A percentile compares a stretch with the other conserved stretches of the same genome.
Evolutionary conservation across 2,329 filamentous ascomycete genomes (phyloP).

Genomic region (Trichoderma endophyticum): DNA sequence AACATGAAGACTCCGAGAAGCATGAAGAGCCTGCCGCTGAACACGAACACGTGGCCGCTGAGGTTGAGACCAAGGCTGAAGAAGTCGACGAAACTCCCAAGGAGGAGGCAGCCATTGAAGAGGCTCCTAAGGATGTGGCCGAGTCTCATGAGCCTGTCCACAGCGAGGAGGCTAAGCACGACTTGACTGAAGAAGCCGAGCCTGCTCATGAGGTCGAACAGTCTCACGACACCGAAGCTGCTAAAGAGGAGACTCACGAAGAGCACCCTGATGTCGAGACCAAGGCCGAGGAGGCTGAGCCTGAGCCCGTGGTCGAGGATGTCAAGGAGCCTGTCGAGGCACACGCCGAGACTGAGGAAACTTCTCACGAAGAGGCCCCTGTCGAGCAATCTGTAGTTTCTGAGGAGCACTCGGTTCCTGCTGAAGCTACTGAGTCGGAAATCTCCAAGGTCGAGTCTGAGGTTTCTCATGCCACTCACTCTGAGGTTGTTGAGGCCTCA

Average conservation of each 20-base stretch:
- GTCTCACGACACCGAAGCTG: background rate
- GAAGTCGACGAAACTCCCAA: constrained; percentile 1
- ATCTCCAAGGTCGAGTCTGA: constrained; percentile 3
- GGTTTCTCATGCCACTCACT: constrained; percentile 20
- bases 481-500: constrained; percentile 20
- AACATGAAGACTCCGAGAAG: constrained; percentile 3
- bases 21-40: background rate
- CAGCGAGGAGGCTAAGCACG: background rate
- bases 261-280: constrained; percentile 6
- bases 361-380: background rate
- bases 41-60: background rate
- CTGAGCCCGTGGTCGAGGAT: background rate
- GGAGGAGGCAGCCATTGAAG: background rate
- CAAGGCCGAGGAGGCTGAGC: background rate
- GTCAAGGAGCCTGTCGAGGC: background rate
- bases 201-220: background rate
- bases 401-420: background rate
- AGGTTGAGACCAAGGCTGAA: constrained; percentile 6
- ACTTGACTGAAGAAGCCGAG: constrained; percentile 3
- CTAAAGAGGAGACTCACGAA: background rate
- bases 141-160: constrained; percentile 12
- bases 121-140: background rate
- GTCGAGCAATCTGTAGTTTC: constrained; percentile 1
- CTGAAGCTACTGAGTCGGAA: background rate
- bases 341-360: background rate